Conservation (phyloP, 345 rosid genomes). For the Excoecaria cochinchinensis region DNA sequence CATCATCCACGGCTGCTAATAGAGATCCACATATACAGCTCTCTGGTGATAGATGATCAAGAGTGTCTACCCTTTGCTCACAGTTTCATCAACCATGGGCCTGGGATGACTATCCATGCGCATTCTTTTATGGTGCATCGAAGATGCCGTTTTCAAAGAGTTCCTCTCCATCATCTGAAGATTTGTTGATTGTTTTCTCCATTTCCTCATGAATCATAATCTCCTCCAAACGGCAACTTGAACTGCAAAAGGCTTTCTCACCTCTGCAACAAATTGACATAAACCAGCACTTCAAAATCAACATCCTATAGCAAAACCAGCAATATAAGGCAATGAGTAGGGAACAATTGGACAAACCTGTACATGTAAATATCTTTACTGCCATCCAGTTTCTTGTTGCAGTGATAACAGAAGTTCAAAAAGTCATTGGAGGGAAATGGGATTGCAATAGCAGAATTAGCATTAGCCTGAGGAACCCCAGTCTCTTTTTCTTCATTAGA, state of each 20-base stretch:
- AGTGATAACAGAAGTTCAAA: constrained; percentile 64
- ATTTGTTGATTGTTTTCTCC: constrained; percentile 30
- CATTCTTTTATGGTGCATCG: constrained; percentile 18
- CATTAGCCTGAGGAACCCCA: constrained; percentile 13
- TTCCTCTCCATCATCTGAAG: constrained; percentile 27
- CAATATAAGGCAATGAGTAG: background rate
- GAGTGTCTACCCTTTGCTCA: constrained; percentile 21
- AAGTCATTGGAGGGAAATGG: constrained; percentile 40
- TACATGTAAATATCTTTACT: constrained; percentile 77
- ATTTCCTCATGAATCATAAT: constrained; percentile 55
- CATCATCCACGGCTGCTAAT: constrained; percentile 71
- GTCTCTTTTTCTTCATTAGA: constrained; percentile 28
- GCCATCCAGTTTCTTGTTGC: constrained; percentile 60
- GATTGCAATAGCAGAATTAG: constrained; percentile 12
- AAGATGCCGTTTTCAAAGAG: constrained; percentile 41
- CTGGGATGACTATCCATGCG: constrained; percentile 17
- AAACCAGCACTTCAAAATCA: background rate
- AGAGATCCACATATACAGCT: constrained; percentile 67
- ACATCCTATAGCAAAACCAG: background rate
- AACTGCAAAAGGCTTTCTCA: constrained; percentile 82
- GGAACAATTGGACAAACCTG: constrained; percentile 49
- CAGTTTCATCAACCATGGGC: constrained; percentile 34
- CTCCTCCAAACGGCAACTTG: constrained; percentile 60
- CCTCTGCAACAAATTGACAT: constrained; percentile 50
- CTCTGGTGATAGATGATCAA: constrained; percentile 58